Evolutionary conservation across 345 rosid genomes (phyloP), one percentile per base, ranked within the genome.

Genomic region (Acer saccharum): DNA sequence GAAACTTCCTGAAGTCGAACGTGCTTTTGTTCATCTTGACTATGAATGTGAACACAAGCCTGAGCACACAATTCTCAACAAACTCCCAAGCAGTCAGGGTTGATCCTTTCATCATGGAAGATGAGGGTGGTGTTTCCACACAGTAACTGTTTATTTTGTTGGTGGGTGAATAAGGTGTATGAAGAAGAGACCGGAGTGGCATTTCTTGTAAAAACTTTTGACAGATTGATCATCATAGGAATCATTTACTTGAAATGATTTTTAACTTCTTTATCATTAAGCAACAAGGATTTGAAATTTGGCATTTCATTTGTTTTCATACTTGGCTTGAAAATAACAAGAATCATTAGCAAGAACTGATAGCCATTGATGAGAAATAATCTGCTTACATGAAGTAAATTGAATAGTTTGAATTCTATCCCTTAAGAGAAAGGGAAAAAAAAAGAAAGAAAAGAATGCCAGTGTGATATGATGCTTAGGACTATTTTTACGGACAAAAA

Each of bases 11-110:
- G 95, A 91, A 85, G 98, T 94, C 7, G 98, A 94, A 84, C 82
- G 98, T 43, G 98, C 97, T 74, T 94, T 94, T 76, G 98, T 94
- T 69, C 98, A 94, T 89, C 88, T 94, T 3, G 98, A 93, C 77
- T 91, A 78, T 63, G 98, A 94, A 84, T 93, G 98, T 13, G 91
- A 89, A 23, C 98, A 94, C 79, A 94, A 93, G 79, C 97, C 98
- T 16, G 98, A 94, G 80, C 98, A 95, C 82, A 83, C 88, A 11
- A 81, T 95, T 73, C 89, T 90, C 58, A 90, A 55, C 83, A 86
- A 83, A 82, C 85, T 94, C 14, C 98, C 98, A 68, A 84, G 76
- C 63, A 92, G 69, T 68, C 75, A 77, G n/a, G 62, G 70, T 35
- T 35, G 6, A 35, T 35, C 39, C 39, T 35, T 35, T 35, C 39